phyloP scores from a whole-genome alignment of 1,139 yeast species.

The Candida labiduridarum region DNA sequence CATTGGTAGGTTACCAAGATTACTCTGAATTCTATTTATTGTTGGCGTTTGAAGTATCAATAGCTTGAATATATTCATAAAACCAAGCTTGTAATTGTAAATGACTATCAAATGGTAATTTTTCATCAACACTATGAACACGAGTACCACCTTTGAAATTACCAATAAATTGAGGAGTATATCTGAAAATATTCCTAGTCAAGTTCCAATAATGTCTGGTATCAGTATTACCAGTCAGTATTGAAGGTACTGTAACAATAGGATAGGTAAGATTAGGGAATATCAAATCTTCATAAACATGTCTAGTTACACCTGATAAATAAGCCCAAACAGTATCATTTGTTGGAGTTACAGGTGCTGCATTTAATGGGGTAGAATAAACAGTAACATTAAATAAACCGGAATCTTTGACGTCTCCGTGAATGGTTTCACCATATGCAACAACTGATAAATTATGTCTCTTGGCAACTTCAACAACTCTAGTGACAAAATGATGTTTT shows the following conservation, averaged over 20 bases:
- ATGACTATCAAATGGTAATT: constrained; percentile 36
- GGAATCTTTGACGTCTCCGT: constrained; percentile 14
- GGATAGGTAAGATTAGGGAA: constrained; percentile 37
- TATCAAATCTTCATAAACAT: constrained; percentile 45
- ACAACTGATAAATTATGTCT: constrained; percentile 29
- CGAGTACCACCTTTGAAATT: constrained; percentile 22
- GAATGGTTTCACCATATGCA: constrained; percentile 25
- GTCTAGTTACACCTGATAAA: constrained; percentile 48
- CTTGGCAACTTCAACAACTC: constrained; percentile 29
- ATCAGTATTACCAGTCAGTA: constrained; percentile 84
- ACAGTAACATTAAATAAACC: constrained; percentile 30
- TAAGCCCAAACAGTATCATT: constrained; percentile 43
- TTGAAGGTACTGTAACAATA: constrained; percentile 61
- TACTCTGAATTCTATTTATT: neutral
- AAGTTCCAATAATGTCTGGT: constrained; percentile 77
- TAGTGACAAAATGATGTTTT: constrained; percentile 24
- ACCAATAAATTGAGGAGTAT: constrained; percentile 39
- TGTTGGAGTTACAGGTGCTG: constrained; percentile 43
- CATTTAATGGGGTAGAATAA: constrained; percentile 25
- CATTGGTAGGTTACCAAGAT: too few species aligned
- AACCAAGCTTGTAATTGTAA: constrained; percentile 46
- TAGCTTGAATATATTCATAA: constrained; percentile 29
- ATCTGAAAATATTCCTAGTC: constrained; percentile 74
- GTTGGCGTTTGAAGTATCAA: constrained; percentile 16
- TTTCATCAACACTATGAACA: constrained; percentile 47